Evolutionary conservation across 768 basidiomycete genomes (phyloP).

Genomic region (Macrolepiota dolichaula): DNA sequence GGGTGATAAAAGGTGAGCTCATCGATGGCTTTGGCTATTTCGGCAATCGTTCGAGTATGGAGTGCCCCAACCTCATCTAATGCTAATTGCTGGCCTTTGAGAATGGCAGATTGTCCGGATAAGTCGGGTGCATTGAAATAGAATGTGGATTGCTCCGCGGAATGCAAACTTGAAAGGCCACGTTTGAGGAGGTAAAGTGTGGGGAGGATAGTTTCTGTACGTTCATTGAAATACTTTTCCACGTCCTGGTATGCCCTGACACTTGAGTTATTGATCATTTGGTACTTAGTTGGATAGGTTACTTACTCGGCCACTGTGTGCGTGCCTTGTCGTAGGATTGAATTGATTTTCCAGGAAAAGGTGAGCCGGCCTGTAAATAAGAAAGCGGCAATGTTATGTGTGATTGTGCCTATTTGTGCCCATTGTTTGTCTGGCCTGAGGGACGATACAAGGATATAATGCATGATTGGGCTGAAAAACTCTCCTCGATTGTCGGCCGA

Average conservation of each 20-base stretch:
- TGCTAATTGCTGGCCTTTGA: not conserved
- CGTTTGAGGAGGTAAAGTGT: constrained; percentile 14
- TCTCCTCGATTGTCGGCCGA: not conserved
- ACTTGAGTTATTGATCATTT: not conserved
- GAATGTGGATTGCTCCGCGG: constrained; percentile 12
- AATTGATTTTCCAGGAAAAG: constrained; percentile 6
- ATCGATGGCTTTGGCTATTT: not conserved
- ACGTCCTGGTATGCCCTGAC: not conserved
- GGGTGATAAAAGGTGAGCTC: not conserved
- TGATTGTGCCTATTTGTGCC: constrained; percentile 5
- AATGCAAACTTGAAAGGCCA: constrained; percentile 3
- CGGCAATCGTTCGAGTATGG: not conserved
- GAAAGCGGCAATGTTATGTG: constrained; percentile 14
- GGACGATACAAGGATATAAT: constrained; percentile 10
- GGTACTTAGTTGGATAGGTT: not conserved
- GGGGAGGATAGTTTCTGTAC: constrained; percentile 8
- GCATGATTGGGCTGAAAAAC: not conserved
- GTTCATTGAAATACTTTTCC: not conserved
- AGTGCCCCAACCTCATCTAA: not conserved
- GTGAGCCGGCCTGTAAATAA: constrained; percentile 8
- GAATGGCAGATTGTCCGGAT: not conserved
- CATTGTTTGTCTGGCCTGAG: constrained; percentile 6
- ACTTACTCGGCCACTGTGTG: not conserved
- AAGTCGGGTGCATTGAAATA: constrained; percentile 8
- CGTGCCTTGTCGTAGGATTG: not conserved